A percentile compares a stretch with the other conserved stretches of the same genome.
Conservation (phyloP, 2,329 filamentous ascomycete genomes). For the Graphium sp. region DNA sequence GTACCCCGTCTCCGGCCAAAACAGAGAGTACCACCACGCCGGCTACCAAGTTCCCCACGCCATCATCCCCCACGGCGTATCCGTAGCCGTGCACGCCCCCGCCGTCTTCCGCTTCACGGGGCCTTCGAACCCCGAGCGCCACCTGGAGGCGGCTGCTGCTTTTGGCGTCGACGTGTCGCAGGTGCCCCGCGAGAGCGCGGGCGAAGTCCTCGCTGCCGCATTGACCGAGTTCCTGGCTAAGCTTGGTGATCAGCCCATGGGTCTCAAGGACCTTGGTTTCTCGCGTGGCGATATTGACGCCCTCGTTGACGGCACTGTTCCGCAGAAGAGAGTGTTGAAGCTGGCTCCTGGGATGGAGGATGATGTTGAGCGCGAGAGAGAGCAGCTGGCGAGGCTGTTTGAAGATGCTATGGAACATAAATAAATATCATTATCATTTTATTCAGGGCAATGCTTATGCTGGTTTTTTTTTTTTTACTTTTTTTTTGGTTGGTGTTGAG, state of each 20-base stretch:
- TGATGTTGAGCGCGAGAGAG: slow-evolving; percentile 53
- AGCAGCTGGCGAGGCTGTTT: slow-evolving; percentile 54
- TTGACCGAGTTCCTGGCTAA: slow-evolving; percentile 64
- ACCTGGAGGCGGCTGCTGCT: slow-evolving; percentile 72
- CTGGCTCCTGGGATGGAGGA: slow-evolving; percentile 66
- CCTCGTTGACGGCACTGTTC: slow-evolving; percentile 86
- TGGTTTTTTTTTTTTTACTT: too few relatives aligned
- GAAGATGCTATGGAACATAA: slow-evolving; percentile 34
- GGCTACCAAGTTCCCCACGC: slow-evolving; percentile 66
- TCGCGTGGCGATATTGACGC: slow-evolving; percentile 56
- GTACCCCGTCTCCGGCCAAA: slow-evolving; percentile 92
- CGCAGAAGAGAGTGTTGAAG: slow-evolving; percentile 80
- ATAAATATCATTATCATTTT: too few relatives aligned
- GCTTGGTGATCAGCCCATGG: slow-evolving; percentile 79
- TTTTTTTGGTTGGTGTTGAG: too few relatives aligned
- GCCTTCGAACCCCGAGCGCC: slow-evolving; percentile 79
- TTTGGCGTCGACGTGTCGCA: slow-evolving; percentile 84
- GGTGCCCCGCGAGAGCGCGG: slow-evolving; percentile 78
- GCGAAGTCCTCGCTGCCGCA: slow-evolving; percentile 74
- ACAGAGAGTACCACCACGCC: slow-evolving; percentile 68
- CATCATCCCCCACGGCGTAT: slow-evolving; percentile 92
- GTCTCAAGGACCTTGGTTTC: slow-evolving; percentile 74
- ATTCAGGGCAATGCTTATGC: too few relatives aligned
- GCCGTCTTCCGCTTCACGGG: slow-evolving; percentile 90
- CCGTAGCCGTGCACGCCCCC: slow-evolving; percentile 82